Evolutionary conservation across 306 rosid species (phyloP), one percentile per base, ranked within the genome.

Genomic region (Fagus sylvatica): DNA sequence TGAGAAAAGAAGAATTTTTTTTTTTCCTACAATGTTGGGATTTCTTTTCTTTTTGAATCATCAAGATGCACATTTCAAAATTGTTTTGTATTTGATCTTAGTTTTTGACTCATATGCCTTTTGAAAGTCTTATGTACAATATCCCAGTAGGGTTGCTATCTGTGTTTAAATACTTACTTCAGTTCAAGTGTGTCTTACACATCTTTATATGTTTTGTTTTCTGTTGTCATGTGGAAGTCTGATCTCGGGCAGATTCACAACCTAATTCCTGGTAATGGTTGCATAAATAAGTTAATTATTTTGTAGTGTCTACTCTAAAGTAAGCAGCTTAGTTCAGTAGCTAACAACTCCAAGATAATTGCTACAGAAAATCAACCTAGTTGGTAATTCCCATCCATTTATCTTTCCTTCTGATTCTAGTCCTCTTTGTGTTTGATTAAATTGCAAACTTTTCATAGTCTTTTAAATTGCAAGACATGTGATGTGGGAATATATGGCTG

Each of bases 181-280:
- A 57, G 61, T 71, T 60, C 64, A 77, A 54, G 74, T 65, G 74
- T 76, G 30, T 78, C 93, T 93, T 72, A 87, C 91, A n/a, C 79
- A 53, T 69, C 78, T 76, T 65, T 64, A 54, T 76, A 66, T 78
- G 57, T 82, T 59, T 81, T 84, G 80, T 72, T 81, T 83, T 88
- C 57, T 72, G 56, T 82, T 72, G 66, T 82, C 90, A 79, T 81
- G 90, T 88, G 81, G 97, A 92, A 95, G 98, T 92, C 98, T 86
- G 96, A 92, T 86, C 85, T 92, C 92, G 81, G 90, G 84, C 88
- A 87, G 86, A 90, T 95, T 95, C 93, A 80, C 92, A 86, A 82
- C 87, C 92, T 95, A 79, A 85, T 92, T 88, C 97, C 98, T 73
- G 98, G 98, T 95, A 95, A 91, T 86, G 76, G 69, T 76, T 81